A percentile compares a stretch with the other conserved stretches of the same genome.
These are phyloP conservation scores for Ganoderma boninense DNA, from an alignment of 1,284 basidiomycete genomes.

Conservation along the genomic window DNA sequence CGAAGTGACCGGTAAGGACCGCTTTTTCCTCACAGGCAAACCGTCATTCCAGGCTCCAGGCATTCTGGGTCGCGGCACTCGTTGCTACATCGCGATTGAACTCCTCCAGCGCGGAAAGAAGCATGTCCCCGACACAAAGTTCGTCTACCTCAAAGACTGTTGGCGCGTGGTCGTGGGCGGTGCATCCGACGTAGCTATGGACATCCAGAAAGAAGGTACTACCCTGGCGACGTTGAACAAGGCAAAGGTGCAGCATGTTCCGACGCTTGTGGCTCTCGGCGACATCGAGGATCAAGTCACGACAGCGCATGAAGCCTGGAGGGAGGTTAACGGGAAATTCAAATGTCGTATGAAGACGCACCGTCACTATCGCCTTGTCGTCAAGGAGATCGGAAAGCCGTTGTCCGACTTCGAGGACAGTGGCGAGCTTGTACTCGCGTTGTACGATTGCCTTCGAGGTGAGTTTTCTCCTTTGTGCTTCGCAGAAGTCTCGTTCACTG, in stretches of 20 bases:
- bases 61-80: conserved; percentile 21
- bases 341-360: conserved; percentile 17
- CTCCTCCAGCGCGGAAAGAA: neutral
- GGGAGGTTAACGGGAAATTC: neutral
- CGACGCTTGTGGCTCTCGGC: conserved; percentile 21
- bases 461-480: neutral
- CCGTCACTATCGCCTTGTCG: conserved; percentile 25
- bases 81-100: conserved; percentile 23
- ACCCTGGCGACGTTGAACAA: conserved; percentile 24
- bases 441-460: conserved; percentile 11
- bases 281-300: conserved; percentile 19
- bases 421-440: neutral
- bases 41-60: conserved; percentile 15
- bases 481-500: too few relatives aligned
- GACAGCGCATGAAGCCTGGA: neutral
- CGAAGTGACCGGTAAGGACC: neutral
- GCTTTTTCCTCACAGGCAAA: conserved; percentile 12
- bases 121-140: conserved; percentile 4
- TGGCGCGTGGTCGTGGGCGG: conserved; percentile 17
- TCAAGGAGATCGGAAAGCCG: conserved; percentile 23
- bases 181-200: neutral
- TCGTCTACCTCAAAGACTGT: conserved; percentile 23
- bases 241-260: conserved; percentile 27
- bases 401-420: conserved; percentile 11
- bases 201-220: conserved; percentile 16